Percentiles rank a stretch among this genome's conserved stretches.
phyloP scores from a whole-genome alignment of 2,329 filamentous ascomycete species.

The Colletotrichum melonis region DNA sequence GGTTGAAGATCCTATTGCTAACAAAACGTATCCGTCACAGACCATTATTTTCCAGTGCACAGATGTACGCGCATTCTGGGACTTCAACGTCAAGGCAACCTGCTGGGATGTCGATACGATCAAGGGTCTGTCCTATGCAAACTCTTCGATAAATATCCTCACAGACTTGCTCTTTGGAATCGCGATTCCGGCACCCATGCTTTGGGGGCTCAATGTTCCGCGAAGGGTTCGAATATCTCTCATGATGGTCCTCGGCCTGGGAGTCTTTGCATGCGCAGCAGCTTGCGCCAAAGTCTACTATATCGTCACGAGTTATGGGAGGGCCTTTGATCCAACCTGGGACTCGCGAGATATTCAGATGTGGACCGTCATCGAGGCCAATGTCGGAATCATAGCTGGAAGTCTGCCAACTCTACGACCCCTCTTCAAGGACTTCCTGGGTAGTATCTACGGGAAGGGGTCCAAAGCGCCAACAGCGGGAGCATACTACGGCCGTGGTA shows the following conservation, averaged over 20 bases:
- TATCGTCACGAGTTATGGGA: conserved; percentile 50
- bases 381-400: conserved; percentile 51
- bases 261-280: conserved; percentile 56
- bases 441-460: conserved; percentile 44
- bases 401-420: conserved; percentile 49
- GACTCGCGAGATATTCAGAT: conserved; percentile 59
- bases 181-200: conserved; percentile 50
- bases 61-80: conserved; percentile 58
- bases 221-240: conserved; percentile 52
- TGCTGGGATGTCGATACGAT: conserved; percentile 56
- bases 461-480: conserved; percentile 42
- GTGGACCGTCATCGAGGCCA: conserved; percentile 54
- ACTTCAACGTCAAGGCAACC: conserved; percentile 47
- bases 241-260: conserved; percentile 53
- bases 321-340: conserved; percentile 55
- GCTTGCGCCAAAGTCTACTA: conserved; percentile 55
- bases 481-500: conserved; percentile 41
- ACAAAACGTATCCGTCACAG: conserved; percentile 25
- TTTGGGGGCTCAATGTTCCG: conserved; percentile 54
- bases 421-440: conserved; percentile 46
- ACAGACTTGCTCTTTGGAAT: conserved; percentile 53
- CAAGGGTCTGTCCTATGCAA: conserved; percentile 55
- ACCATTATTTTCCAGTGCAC: conserved; percentile 61
- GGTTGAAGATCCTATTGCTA: not conserved
- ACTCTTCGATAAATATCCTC: conserved; percentile 48